These are phyloP conservation scores for Pseudocercospora fijiensis DNA, from an alignment of 2,329 filamentous ascomycete genomes.

Conservation along the genomic window DNA sequence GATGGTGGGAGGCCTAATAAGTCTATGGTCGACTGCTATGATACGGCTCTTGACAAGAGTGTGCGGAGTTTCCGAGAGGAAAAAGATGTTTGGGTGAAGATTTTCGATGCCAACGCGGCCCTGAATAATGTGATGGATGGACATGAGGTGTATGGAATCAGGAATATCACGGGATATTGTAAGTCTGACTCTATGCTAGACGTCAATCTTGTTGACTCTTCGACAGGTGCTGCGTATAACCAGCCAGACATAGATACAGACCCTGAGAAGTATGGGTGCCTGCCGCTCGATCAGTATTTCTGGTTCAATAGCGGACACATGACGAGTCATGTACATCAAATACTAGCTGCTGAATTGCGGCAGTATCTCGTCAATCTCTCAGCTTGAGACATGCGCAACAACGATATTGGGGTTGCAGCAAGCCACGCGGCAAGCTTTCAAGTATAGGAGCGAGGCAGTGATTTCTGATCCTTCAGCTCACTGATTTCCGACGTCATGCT, in stretches of 20 bases:
- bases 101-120: not conserved
- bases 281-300: not conserved
- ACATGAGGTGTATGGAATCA: not conserved
- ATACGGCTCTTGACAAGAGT: not conserved
- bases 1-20: not conserved
- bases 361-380: not conserved
- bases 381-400: not conserved
- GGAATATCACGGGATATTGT: not conserved
- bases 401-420: not conserved
- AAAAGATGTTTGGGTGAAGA: not conserved
- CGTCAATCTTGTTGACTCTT: not conserved
- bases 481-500: too few relatives aligned
- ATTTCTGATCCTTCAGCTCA: too few relatives aligned
- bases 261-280: not conserved
- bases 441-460: not conserved
- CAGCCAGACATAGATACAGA: not conserved
- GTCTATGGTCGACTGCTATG: not conserved
- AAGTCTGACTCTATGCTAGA: not conserved
- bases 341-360: not conserved
- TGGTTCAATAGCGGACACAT: not conserved
- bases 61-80: not conserved
- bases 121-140: not conserved
- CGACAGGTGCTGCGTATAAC: not conserved
- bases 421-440: not conserved
- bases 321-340: not conserved